Base-by-base conservation (phyloP, 768 basidiomycete species). In the Amanita subjunquillea region DNA sequence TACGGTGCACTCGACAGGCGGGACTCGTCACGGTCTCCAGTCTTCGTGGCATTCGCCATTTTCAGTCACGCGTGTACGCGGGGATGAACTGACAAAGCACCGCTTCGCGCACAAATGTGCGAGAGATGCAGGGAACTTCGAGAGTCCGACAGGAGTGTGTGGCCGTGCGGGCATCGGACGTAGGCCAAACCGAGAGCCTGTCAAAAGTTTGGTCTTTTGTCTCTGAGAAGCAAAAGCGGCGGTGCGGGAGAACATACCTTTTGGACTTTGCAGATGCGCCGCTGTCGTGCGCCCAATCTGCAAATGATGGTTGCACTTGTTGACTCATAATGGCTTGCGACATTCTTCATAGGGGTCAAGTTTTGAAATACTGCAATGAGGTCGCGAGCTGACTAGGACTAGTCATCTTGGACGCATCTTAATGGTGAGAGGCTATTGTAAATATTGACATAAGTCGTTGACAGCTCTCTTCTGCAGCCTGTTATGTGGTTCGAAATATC, bases 151-250 rank as follows among this genome's bases (percentile, higher is more conserved):
- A 79, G 79, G 29, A 73, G 17, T 17, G 17, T 17, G 17, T 17
- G 17, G 17, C 17, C 17, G 70, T 0, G 93, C 78, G 0, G 96
- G 96, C 44, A 98, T 96, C 1, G 90, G 47, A 99, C 88, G 56
- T 97, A 95, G 23, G 86, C 78, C 25, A 97, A 67, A 44, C 98
- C 77, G 3, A 98, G 76, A 0, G 94, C 97, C 95, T 98, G 51
- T 2, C 48, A 32, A 39, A 17, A 4, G 27, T 15, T 20, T 23
- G 37, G 10, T 30, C 87, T 17, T 17, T 77, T 69, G 2, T 78
- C 67, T 50, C 89, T 87, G 54, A 78, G 77, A 2, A 89, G 70
- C 17, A 76, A 65, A 58, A 85, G 79, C 0, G 80, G 77, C 3
- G 87, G 91, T 17, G 17, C 17, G 17, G 0, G 72, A 63, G 22